Percentiles rank a stretch among this genome's conserved stretches.
Conservation (phyloP, 176 grass and related monocot genomes). For the Carex littledalei region DNA sequence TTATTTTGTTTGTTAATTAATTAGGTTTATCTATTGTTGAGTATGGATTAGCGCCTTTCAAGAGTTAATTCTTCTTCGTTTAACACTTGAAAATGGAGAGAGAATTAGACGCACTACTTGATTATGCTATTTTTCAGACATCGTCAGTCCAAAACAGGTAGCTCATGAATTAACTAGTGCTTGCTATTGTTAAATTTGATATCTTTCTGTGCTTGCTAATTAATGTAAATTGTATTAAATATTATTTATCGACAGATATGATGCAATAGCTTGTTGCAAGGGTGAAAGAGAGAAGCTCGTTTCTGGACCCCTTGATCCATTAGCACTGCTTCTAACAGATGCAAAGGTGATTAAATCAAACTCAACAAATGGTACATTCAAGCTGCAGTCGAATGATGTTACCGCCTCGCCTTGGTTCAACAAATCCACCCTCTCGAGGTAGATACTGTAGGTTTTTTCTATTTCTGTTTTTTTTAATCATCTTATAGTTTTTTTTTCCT, state of each 20-base stretch:
- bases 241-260: slow-evolving; percentile 48
- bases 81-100: slow-evolving; percentile 41
- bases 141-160: slow-evolving; percentile 61
- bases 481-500: neutral
- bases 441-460: slow-evolving; percentile 3
- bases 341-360: slow-evolving; percentile 47
- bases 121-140: slow-evolving; percentile 70
- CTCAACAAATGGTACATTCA: slow-evolving; percentile 55
- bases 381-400: slow-evolving; percentile 41
- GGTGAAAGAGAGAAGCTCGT: slow-evolving; percentile 53
- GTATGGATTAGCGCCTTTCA: neutral
- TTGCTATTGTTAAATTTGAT: neutral
- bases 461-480: slow-evolving; percentile 13
- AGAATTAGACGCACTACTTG: slow-evolving; percentile 37
- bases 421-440: slow-evolving; percentile 70
- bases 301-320: slow-evolving; percentile 64
- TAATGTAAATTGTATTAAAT: neutral
- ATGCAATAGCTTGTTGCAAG: slow-evolving; percentile 53
- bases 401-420: slow-evolving; percentile 77
- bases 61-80: neutral
- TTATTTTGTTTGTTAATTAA: neutral
- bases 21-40: neutral
- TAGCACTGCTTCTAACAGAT: slow-evolving; percentile 66
- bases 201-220: neutral
- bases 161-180: neutral